Evolutionary conservation across 768 basidiomycete species (phyloP), one percentile per base, ranked within the genome.

Genomic region (Clathrus columnatus): DNA sequence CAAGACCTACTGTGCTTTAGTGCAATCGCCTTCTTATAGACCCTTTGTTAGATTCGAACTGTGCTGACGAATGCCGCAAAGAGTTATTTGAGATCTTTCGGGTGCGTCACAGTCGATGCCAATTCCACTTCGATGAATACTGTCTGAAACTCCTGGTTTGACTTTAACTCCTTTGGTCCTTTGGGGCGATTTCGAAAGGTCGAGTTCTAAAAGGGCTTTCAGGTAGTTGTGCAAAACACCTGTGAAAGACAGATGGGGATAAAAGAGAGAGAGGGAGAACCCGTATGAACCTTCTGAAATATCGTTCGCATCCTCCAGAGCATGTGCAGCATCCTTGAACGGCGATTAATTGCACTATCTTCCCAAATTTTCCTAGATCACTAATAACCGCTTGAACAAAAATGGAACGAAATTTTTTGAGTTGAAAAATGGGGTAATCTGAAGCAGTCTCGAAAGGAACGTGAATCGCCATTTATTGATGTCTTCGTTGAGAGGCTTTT

Each of bases 261-360:
- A 50, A 30, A 42, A 56, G 16, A 52, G 43, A 23, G 27, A 14
- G 3, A 28, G 29, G 16, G 21, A n/a, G 18, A 18, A 32, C 53
- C 51, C 32, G 50, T 24, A 57, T 10, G 4, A 41, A 92, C 95
- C 92, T 77, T 97, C 94, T 8, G 94, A 96, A 16, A 98, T 70
- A 70, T 97, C 95, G 66, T 97, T 97, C 50, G 86, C 85, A 62
- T 96, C 97, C 73, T 97, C 92, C 61, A 98, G 75, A 29, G 93
- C 93, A 67, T 94, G 85, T 0, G 90, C 92, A 21, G 93, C 91
- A 57, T 76, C 92, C 70, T 90, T 91, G 78, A 95, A 98, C 0
- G 95, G 94, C 53, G 85, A 80, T 68, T 65, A 97, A 72, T 63
- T 84, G 76, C 59, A 96, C 90, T 87, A 95, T 92, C 75, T 91